These are phyloP conservation scores for Geotrichum histeridarum DNA, from an alignment of 1,139 yeast species.

Conservation along the genomic window DNA sequence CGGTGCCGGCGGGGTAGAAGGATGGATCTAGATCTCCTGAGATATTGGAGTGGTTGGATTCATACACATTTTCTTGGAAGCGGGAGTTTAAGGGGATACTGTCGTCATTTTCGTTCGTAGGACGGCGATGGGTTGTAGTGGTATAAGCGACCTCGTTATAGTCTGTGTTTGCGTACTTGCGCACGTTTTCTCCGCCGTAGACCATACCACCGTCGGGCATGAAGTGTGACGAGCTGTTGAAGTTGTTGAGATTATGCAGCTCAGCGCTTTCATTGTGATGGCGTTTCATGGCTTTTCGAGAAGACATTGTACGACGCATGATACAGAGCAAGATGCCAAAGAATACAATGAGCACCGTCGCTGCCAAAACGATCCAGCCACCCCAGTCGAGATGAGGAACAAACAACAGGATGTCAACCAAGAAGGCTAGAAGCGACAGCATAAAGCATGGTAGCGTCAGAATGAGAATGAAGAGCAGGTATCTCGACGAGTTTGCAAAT, in stretches of 20 bases:
- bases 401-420: conserved; percentile 52
- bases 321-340: conserved; percentile 45
- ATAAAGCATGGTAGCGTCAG: conserved; percentile 47
- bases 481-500: conserved; percentile 38
- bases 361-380: conserved; percentile 50
- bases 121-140: conserved; percentile 13
- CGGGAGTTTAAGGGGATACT: conserved; percentile 20
- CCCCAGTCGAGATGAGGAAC: conserved; percentile 50
- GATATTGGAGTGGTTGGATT: conserved; percentile 6
- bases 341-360: conserved; percentile 43
- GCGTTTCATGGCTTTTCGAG: conserved; percentile 42
- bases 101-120: conserved; percentile 18
- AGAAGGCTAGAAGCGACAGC: conserved; percentile 46
- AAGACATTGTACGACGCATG: conserved; percentile 49
- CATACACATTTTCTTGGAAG: conserved; percentile 9
- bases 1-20: conserved; percentile 5
- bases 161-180: conserved; percentile 16
- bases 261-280: conserved; percentile 29
- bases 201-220: conserved; percentile 16
- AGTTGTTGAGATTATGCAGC: conserved; percentile 24
- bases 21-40: conserved; percentile 4
- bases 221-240: conserved; percentile 16
- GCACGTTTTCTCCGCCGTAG: conserved; percentile 9
- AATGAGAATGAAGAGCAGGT: conserved; percentile 40
- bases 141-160: conserved; percentile 26